Evolutionary conservation across 441 rosid species (phyloP).

Genomic region (Syzygium malaccense): DNA sequence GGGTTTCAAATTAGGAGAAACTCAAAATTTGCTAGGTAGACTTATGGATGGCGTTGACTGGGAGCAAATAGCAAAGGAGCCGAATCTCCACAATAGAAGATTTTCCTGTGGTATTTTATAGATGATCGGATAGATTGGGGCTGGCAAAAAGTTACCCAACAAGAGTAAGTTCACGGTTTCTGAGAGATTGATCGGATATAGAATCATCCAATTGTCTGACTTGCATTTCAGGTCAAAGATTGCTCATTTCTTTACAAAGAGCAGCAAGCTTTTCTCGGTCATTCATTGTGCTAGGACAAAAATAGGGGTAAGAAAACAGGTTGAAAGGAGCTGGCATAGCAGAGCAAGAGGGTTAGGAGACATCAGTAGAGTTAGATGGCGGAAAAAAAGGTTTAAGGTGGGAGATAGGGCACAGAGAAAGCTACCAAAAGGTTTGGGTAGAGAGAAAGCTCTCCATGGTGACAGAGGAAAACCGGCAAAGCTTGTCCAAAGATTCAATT

Average conservation of each 20-base stretch:
- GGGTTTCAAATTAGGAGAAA: not conserved
- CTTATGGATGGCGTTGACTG: not conserved
- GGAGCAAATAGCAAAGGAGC: not conserved
- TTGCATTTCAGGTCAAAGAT: not conserved
- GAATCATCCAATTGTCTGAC: not conserved
- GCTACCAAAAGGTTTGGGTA: not conserved
- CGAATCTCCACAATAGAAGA: not conserved
- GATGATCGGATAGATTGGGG: not conserved
- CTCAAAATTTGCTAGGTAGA: not conserved
- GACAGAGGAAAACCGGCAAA: not conserved
- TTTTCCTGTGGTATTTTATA: not conserved
- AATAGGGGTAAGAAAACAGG: not conserved
- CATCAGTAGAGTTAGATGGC: not conserved
- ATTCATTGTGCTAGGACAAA: not conserved
- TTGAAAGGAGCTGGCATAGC: not conserved
- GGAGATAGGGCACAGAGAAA: not conserved
- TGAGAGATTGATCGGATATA: not conserved
- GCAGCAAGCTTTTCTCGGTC: not conserved
- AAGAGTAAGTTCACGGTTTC: not conserved
- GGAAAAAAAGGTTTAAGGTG: not conserved
- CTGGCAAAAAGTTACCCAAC: not conserved
- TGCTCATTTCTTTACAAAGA: not conserved
- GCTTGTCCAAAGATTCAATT: not conserved
- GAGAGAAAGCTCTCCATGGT: not conserved
- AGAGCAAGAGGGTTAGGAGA: not conserved